A percentile compares a stretch with the other conserved stretches of the same genome.
Evolutionary conservation across 2,329 filamentous ascomycete species (phyloP).

Genomic region (Emmonsiellopsis sp.): DNA sequence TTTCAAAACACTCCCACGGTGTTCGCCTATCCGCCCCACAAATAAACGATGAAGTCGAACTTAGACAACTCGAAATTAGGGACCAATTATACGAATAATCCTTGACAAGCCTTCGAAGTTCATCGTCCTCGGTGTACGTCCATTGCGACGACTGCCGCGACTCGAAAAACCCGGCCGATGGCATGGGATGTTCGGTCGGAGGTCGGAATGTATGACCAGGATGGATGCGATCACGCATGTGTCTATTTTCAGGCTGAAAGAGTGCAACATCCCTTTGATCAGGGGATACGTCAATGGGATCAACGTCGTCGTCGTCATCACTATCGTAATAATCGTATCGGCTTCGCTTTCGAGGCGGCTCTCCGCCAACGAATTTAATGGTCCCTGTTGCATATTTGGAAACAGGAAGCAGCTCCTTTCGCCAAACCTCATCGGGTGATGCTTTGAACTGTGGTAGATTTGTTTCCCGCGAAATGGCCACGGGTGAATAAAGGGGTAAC

Average conservation of each 20-base stretch:
- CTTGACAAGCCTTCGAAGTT: constrained; percentile 72
- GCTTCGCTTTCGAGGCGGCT: constrained; percentile 65
- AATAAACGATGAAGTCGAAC: constrained; percentile 64
- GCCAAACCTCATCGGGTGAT: constrained; percentile 64
- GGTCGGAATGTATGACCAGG: constrained; percentile 88
- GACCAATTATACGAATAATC: constrained; percentile 98
- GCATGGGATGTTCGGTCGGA: constrained; percentile 86
- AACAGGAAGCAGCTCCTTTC: constrained; percentile 66
- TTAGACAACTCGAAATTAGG: constrained; percentile 73
- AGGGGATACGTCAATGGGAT: constrained; percentile 48
- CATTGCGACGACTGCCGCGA: constrained; percentile 80
- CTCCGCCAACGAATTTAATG: constrained; percentile 58
- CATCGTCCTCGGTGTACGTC: constrained; percentile 83
- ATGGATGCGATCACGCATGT: constrained; percentile 80
- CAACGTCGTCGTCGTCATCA: constrained; percentile 52
- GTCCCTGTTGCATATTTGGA: constrained; percentile 81
- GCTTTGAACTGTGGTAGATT: constrained; percentile 50
- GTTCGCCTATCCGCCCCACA: constrained; percentile 84
- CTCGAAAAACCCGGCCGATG: constrained; percentile 82
- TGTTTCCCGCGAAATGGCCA: constrained; percentile 46
- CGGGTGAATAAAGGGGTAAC: constrained; percentile 67
- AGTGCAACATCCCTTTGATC: constrained; percentile 71
- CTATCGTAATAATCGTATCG: constrained; percentile 72
- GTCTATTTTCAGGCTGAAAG: constrained; percentile 82
- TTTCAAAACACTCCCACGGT: constrained; percentile 97